phyloP scores from a whole-genome alignment of 306 rosid genomes.

The Cicer yamashitae region DNA sequence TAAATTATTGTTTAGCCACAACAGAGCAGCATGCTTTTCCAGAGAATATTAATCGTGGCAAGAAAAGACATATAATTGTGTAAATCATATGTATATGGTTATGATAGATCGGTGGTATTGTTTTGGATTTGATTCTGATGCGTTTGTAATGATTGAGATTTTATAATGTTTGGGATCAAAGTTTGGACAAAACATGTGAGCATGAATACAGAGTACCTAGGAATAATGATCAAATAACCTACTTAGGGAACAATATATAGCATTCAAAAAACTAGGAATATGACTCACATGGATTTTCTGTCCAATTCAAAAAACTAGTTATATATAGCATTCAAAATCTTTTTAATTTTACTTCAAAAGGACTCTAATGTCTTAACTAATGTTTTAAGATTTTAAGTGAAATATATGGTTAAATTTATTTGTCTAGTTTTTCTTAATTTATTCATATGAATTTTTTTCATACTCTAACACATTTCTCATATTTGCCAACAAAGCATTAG shows the following conservation, averaged over 20 bases:
- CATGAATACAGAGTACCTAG: conserved; percentile 11
- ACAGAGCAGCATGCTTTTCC: background rate
- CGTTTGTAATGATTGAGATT: conserved; percentile 6
- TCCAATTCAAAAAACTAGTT: background rate
- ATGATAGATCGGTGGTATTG: background rate
- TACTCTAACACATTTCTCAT: no score
- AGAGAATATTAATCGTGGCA: conserved; percentile 15
- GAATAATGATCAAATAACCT: background rate
- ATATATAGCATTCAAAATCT: no score
- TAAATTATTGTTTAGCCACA: conserved; percentile 17
- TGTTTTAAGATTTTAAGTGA: no score
- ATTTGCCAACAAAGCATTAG: no score
- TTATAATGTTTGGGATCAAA: background rate
- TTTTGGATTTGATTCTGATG: conserved; percentile 20
- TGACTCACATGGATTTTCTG: background rate
- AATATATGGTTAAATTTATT: no score
- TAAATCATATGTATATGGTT: conserved; percentile 1
- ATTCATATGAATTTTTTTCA: no score
- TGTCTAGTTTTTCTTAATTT: no score
- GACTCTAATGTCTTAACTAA: no score
- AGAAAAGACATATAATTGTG: conserved; percentile 1
- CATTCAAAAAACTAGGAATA: no score
- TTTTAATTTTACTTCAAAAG: no score
- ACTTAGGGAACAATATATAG: background rate
- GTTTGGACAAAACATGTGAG: background rate